These are phyloP conservation scores for Westerdykella ornata DNA, from an alignment of 2,329 filamentous ascomycete genomes.

Conservation along the genomic window DNA sequence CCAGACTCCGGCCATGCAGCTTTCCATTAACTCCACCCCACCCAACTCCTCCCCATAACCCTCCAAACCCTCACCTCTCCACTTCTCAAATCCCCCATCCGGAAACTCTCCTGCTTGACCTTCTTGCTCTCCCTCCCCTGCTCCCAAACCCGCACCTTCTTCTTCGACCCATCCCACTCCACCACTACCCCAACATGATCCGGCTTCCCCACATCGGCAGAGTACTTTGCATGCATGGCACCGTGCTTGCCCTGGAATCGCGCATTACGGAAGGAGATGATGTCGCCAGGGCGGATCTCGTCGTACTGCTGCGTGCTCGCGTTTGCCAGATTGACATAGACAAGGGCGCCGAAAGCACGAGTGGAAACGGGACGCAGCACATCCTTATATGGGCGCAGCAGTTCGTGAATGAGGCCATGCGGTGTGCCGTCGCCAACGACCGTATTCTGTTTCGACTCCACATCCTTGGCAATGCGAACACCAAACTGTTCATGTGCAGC, in stretches of 20 bases:
- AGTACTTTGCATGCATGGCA: slow-evolving; percentile 92
- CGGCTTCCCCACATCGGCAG: slow-evolving; percentile 75
- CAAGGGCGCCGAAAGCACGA: slow-evolving; percentile 80
- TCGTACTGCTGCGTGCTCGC: slow-evolving; percentile 84
- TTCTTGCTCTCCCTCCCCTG: slow-evolving; percentile 91
- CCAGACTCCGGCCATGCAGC: no score
- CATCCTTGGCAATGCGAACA: slow-evolving; percentile 64
- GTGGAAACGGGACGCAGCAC: slow-evolving; percentile 80
- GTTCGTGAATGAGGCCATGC: slow-evolving; percentile 67
- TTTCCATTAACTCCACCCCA: slow-evolving; percentile 60
- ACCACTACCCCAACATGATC: slow-evolving; percentile 85
- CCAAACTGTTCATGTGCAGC: slow-evolving; percentile 76
- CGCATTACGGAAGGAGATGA: slow-evolving; percentile 86
- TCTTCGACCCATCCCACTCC: slow-evolving; percentile 98
- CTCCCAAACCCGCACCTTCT: slow-evolving; percentile 93
- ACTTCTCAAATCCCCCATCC: slow-evolving; percentile 81
- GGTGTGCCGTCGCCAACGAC: slow-evolving; percentile 81
- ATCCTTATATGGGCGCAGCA: slow-evolving; percentile 65
- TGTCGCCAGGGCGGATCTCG: slow-evolving; percentile 88
- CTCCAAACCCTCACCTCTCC: slow-evolving; percentile 98
- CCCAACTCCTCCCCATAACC: slow-evolving; percentile 85
- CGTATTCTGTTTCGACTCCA: slow-evolving; percentile 65
- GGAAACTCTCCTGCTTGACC: slow-evolving; percentile 88
- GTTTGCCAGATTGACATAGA: slow-evolving; percentile 93
- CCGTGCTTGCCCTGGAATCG: slow-evolving; percentile 94